phyloP scores from a whole-genome alignment of 768 basidiomycete genomes.

The Panaeolus papilionaceus region DNA sequence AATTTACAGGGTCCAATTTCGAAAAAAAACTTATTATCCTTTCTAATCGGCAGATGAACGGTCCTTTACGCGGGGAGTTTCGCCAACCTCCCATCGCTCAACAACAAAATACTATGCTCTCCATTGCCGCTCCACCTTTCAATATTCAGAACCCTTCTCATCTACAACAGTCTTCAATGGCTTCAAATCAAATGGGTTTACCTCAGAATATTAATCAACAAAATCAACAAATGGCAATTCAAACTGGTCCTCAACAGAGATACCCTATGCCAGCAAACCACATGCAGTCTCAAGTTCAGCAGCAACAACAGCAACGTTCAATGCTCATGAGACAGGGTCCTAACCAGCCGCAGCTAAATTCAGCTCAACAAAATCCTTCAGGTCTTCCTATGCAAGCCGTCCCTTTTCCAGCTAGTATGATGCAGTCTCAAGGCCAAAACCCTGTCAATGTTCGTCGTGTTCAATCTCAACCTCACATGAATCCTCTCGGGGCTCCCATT shows the following conservation, averaged over 20 bases:
- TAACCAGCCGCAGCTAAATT: slow-evolving; percentile 36
- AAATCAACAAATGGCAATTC: slow-evolving; percentile 15
- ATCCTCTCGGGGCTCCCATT: slow-evolving; percentile 38
- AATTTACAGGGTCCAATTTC: background rate
- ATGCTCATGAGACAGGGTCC: slow-evolving; percentile 38
- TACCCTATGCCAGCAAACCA: slow-evolving; percentile 40
- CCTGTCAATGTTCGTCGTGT: slow-evolving; percentile 52
- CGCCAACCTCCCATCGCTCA: slow-evolving; percentile 49
- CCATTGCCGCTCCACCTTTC: slow-evolving; percentile 38
- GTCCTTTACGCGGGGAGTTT: slow-evolving; percentile 51
- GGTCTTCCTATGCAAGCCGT: slow-evolving; percentile 42
- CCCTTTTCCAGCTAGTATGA: slow-evolving; percentile 49
- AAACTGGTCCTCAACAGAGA: slow-evolving; percentile 26
- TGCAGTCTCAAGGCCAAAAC: slow-evolving; percentile 40
- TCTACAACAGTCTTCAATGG: slow-evolving; percentile 38
- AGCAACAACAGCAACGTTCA: slow-evolving; percentile 42
- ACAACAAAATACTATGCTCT: slow-evolving; percentile 42
- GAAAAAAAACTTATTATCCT: background rate
- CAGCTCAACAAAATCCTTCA: slow-evolving; percentile 26
- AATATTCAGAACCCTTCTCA: slow-evolving; percentile 45
- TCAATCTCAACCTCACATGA: slow-evolving; percentile 61
- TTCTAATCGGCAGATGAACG: slow-evolving; percentile 49
- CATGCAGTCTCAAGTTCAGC: slow-evolving; percentile 37
- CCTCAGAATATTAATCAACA: slow-evolving; percentile 31
- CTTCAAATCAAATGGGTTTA: slow-evolving; percentile 37